These are phyloP conservation scores for Lodderomyces pseudojiufengensis DNA, from an alignment of 1,139 yeast species.

Conservation along the genomic window DNA sequence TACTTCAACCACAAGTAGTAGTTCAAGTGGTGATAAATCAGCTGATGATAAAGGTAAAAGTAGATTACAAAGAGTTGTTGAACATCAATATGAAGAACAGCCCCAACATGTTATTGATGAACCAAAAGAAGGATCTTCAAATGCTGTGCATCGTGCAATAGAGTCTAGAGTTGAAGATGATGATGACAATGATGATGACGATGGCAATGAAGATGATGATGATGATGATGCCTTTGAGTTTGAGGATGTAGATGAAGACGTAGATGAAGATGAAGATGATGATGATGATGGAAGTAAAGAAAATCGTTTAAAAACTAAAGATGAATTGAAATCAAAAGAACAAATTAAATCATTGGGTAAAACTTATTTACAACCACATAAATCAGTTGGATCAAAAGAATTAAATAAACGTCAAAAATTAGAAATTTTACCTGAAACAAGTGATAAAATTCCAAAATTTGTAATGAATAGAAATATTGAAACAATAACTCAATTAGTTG, in stretches of 20 bases:
- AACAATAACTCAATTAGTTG: conserved; percentile 15
- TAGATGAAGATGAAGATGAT: neutral
- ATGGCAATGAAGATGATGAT: conserved; percentile 27
- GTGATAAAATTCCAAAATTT: conserved; percentile 10
- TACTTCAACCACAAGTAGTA: conserved; percentile 33
- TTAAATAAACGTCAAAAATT: conserved; percentile 9
- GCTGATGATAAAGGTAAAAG: neutral
- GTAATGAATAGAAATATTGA: conserved; percentile 12
- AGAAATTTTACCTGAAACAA: conserved; percentile 10
- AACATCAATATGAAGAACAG: neutral
- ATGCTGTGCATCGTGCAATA: neutral
- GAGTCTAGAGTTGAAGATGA: neutral
- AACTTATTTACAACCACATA: neutral
- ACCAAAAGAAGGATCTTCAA: no score
- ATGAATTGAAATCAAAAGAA: conserved; percentile 1
- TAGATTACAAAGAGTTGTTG: neutral
- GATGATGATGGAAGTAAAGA: conserved; percentile 11
- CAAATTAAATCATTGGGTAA: conserved; percentile 1
- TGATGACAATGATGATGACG: conserved; percentile 9
- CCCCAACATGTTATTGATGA: neutral
- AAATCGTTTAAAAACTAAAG: conserved; percentile 6
- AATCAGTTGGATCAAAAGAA: neutral
- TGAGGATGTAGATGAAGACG: conserved; percentile 1
- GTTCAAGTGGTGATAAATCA: conserved; percentile 22
- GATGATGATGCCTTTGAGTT: conserved; percentile 5